Conservation (phyloP, 2,329 filamentous ascomycete genomes). For the Biscogniauxia mediterranea region DNA sequence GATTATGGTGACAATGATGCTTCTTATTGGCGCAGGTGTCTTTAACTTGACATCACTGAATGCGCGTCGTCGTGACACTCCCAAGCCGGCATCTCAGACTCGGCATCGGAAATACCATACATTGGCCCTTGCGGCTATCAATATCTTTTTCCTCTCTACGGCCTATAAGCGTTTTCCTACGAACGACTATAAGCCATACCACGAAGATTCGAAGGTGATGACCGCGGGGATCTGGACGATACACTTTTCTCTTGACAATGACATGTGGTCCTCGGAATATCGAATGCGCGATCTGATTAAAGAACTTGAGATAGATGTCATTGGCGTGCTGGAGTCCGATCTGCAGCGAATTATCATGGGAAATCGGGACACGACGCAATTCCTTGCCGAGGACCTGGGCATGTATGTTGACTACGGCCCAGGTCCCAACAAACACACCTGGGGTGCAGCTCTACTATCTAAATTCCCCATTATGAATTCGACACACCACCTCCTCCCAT, state of each 20-base stretch:
- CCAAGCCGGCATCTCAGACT: conserved; percentile 33
- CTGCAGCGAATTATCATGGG: conserved; percentile 99
- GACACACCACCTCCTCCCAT: conserved; percentile 91
- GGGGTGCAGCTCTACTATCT: conserved; percentile 88
- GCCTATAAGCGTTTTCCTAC: conserved; percentile 90
- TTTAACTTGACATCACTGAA: conserved; percentile 64
- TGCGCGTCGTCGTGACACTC: conserved; percentile 38
- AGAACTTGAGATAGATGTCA: conserved; percentile 94
- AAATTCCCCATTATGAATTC: conserved; percentile 98
- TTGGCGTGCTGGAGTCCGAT: conserved; percentile 92
- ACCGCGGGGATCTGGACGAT: conserved; percentile 99
- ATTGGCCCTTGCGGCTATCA: conserved; percentile 66
- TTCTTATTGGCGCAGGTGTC: conserved; percentile 79
- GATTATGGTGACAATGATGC: conserved; percentile 86
- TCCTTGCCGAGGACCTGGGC: conserved; percentile 89
- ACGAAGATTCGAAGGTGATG: conserved; percentile 79
- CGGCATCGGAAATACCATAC: conserved; percentile 53
- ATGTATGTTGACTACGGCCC: conserved; percentile 99
- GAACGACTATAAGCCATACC: conserved; percentile 88
- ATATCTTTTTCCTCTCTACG: conserved; percentile 74
- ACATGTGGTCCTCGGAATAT: conserved; percentile 97
- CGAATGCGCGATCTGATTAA: conserved; percentile 89
- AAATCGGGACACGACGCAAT: conserved; percentile 94
- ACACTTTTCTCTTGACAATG: conserved; percentile 95
- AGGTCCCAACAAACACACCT: conserved; percentile 98